Evolutionary conservation across 495 filamentous ascomycete species (phyloP).

Genomic region (Tuber brumale): DNA sequence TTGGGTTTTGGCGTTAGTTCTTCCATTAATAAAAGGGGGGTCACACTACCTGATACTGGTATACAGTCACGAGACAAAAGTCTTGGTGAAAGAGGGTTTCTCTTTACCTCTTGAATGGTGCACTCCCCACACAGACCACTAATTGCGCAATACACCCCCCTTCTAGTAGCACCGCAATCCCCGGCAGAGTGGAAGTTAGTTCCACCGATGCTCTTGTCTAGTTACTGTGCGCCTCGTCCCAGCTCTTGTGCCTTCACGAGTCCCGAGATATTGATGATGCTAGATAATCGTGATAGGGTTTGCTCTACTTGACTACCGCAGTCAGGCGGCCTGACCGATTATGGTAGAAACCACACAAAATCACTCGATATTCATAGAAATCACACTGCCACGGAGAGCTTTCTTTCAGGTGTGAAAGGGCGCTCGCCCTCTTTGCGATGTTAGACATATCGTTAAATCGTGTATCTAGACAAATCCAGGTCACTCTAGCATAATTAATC

Average conservation of each 20-base stretch:
- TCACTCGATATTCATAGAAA: not conserved
- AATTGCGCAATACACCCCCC: no score
- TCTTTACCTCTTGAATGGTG: no score
- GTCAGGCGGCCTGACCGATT: not conserved
- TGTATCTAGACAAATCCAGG: not conserved
- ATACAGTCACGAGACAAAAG: no score
- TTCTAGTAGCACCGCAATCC: no score
- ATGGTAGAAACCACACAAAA: not conserved
- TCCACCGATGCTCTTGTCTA: no score
- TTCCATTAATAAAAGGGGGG: not conserved
- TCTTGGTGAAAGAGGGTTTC: no score
- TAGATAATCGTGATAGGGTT: not conserved
- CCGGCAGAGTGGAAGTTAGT: no score
- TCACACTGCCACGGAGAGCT: not conserved
- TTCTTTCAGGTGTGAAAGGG: not conserved
- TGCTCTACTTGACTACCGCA: not conserved
- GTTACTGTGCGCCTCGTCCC: not conserved
- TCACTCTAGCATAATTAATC: not conserved
- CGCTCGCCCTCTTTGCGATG: not conserved
- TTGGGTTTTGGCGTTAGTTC: conserved; percentile 1
- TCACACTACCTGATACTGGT: not conserved
- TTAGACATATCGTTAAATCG: not conserved
- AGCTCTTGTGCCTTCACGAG: not conserved
- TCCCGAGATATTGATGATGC: not conserved
- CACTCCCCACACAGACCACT: no score